These are phyloP conservation scores for Rhynchosporium graminicola DNA, from an alignment of 2,329 filamentous ascomycete genomes.

Conservation along the genomic window DNA sequence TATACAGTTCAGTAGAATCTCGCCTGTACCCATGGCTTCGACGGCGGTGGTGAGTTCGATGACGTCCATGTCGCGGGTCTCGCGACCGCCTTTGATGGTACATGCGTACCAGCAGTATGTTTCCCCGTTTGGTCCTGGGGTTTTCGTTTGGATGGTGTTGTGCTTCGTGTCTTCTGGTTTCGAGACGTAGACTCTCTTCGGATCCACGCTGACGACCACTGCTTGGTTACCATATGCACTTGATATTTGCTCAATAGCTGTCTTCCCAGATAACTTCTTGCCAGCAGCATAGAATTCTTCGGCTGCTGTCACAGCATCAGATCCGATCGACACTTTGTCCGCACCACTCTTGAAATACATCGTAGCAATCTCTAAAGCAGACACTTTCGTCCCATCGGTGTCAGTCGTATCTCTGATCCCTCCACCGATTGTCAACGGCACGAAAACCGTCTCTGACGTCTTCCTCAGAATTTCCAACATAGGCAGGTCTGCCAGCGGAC, in stretches of 20 bases:
- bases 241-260: constrained; percentile 94
- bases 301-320: constrained; percentile 88
- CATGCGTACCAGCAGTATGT: constrained; percentile 94
- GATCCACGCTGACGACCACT: constrained; percentile 93
- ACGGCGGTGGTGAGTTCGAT: constrained; percentile 85
- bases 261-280: constrained; percentile 71
- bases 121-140: constrained; percentile 74
- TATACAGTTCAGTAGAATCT: constrained; percentile 96
- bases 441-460: constrained; percentile 89
- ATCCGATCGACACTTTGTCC: constrained; percentile 96
- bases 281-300: constrained; percentile 82
- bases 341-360: constrained; percentile 98
- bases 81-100: constrained; percentile 92
- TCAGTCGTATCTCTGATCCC: constrained; percentile 93
- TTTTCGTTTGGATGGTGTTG: constrained; percentile 67
- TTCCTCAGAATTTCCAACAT: constrained; percentile 93
- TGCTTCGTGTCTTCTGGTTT: constrained; percentile 71
- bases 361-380: constrained; percentile 87
- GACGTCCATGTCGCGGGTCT: constrained; percentile 92
- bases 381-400: constrained; percentile 80
- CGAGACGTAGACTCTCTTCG: constrained; percentile 82
- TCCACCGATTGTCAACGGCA: constrained; percentile 92
- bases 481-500: constrained; percentile 84
- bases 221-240: constrained; percentile 93
- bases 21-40: constrained; percentile 92